Conservation (phyloP, 352 stramenopile genomes). For the Phytophthora hybrid region DNA sequence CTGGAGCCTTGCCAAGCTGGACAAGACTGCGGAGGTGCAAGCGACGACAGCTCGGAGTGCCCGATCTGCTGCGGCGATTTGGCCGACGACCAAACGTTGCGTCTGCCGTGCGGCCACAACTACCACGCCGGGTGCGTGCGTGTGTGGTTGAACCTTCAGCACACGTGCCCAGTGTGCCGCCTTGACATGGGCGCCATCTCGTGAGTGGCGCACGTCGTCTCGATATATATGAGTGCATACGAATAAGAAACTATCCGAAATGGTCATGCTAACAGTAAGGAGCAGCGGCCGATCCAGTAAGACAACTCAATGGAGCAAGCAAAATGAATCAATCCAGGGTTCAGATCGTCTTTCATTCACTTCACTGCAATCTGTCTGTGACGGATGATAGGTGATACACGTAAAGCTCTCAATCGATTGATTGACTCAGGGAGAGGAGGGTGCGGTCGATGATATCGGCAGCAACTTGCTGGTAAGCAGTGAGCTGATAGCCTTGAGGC, state of each 20-base stretch:
- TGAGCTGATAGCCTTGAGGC: constrained; percentile 15
- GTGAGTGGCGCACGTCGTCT: constrained; percentile 4
- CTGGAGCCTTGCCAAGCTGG: constrained; percentile 13
- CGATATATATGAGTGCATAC: constrained; percentile 9
- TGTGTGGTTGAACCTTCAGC: constrained; percentile 75
- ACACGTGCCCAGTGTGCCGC: constrained; percentile 78
- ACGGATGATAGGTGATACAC: background rate
- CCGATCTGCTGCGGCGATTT: constrained; percentile 72
- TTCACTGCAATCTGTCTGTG: background rate
- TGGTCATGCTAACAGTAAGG: background rate
- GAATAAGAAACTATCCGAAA: constrained; percentile 23
- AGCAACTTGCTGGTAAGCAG: background rate
- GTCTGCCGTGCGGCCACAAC: constrained; percentile 67
- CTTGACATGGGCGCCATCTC: constrained; percentile 21
- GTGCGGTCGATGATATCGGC: background rate
- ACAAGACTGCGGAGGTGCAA: constrained; percentile 27
- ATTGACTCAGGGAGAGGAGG: background rate
- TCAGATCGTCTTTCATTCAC: background rate
- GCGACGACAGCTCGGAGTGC: constrained; percentile 62
- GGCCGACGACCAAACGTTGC: constrained; percentile 50
- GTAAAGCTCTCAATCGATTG: background rate
- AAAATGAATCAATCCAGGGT: background rate
- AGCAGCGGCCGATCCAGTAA: constrained; percentile 6
- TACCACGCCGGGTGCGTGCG: constrained; percentile 74
- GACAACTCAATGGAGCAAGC: constrained; percentile 3